Conservation (phyloP, 2,329 filamentous ascomycete genomes). For the Capronia americana region DNA sequence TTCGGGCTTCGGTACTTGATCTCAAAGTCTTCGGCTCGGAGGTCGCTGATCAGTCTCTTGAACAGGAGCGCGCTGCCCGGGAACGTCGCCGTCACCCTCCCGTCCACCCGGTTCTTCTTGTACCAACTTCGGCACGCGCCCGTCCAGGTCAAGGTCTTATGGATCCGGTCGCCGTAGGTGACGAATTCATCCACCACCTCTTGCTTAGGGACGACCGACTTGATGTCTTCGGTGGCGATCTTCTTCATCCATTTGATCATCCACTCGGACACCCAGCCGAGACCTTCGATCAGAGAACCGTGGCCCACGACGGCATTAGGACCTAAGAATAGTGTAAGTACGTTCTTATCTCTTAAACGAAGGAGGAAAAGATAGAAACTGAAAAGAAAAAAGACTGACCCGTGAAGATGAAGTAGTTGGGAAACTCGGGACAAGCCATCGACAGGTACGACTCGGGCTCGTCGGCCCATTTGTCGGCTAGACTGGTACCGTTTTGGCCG, state of each 20-base stretch:
- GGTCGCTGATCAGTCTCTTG: conserved; percentile 43
- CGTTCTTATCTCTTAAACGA: no score
- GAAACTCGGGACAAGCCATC: conserved; percentile 39
- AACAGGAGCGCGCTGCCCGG: conserved; percentile 43
- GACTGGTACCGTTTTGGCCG: conserved; percentile 40
- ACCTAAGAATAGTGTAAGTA: conserved; percentile 22
- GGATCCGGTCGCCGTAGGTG: conserved; percentile 44
- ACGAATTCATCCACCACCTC: conserved; percentile 44
- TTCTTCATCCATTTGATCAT: conserved; percentile 44
- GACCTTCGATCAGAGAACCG: conserved; percentile 40
- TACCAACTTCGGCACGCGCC: conserved; percentile 34
- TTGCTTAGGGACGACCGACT: conserved; percentile 41
- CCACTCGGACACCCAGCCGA: conserved; percentile 41
- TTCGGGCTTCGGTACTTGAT: conserved; percentile 20
- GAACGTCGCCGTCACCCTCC: conserved; percentile 33
- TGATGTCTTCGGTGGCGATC: conserved; percentile 45
- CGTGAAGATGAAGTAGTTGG: conserved; percentile 46
- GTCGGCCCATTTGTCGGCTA: conserved; percentile 42
- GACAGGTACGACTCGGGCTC: conserved; percentile 42
- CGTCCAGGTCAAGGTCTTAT: conserved; percentile 43
- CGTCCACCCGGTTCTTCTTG: conserved; percentile 29
- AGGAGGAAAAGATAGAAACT: no score
- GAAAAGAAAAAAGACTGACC: no score
- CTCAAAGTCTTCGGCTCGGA: conserved; percentile 40
- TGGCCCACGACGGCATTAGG: conserved; percentile 42